phyloP scores from a whole-genome alignment of 2,329 filamentous ascomycete genomes.

The Mycosphaerella sp. region DNA sequence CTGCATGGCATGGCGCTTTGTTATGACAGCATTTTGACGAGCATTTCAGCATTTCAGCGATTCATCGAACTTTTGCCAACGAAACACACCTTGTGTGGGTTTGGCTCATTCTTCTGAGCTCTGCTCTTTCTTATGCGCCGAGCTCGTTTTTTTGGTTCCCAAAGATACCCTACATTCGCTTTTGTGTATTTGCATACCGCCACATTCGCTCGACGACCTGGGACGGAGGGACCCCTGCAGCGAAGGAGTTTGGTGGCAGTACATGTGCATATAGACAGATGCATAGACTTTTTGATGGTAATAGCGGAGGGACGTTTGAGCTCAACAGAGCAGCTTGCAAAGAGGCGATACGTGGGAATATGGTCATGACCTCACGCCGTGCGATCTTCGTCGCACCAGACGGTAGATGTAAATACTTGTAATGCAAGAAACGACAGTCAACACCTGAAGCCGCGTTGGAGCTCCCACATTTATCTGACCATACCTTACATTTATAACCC shows the following conservation, averaged over 20 bases:
- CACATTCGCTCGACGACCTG: slow-evolving; percentile 19
- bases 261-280: slow-evolving; percentile 15
- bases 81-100: slow-evolving; percentile 2
- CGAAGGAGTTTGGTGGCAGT: slow-evolving; percentile 5
- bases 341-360: neutral
- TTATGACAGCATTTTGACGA: slow-evolving; percentile 16
- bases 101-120: slow-evolving; percentile 12
- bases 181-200: slow-evolving; percentile 22
- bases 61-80: slow-evolving; percentile 2
- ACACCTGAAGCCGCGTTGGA: neutral
- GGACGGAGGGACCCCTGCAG: slow-evolving; percentile 9
- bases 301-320: neutral
- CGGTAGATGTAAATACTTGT: slow-evolving; percentile 21
- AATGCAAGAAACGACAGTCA: slow-evolving; percentile 12
- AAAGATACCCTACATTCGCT: slow-evolving; percentile 27
- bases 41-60: slow-evolving; percentile 20
- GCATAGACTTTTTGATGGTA: slow-evolving; percentile 14
- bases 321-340: slow-evolving; percentile 1
- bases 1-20: slow-evolving; percentile 20
- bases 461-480: neutral
- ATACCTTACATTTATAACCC: neutral
- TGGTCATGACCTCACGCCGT: slow-evolving; percentile 20
- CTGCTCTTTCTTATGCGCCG: slow-evolving; percentile 2
- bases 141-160: slow-evolving; percentile 2
- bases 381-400: slow-evolving; percentile 15